Base-by-base conservation (phyloP, 2,329 filamentous ascomycete species). In the Sporothrix phasma region DNA sequence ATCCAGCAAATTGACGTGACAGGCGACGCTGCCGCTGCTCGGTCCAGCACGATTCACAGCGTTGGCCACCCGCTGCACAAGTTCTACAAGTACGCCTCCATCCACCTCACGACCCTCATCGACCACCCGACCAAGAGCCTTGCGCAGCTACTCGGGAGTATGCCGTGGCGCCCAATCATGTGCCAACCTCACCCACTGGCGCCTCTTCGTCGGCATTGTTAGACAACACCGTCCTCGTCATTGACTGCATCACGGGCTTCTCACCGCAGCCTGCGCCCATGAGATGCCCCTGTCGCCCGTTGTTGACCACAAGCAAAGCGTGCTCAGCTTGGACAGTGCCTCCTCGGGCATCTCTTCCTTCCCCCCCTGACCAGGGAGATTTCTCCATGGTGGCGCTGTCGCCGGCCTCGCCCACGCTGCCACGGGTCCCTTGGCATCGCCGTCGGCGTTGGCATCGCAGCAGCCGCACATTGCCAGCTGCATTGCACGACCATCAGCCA, bases 1-100 rank as follows among this genome's bases (percentile, higher is more conserved):
- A 83, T 84, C 61, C 81, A 81, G 69, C 80, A 84, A 65, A 80
- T 81, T 63, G 81, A 84, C 66, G 75, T 84, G 17, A 78, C 76
- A 11, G 81, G 79, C 0, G 74, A 74, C 15, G 76, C 39, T 11
- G 56, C 73, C 60, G 71, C 76, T 29, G 79, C 77, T 62, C 79
- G 77, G 68, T 73, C 75, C 39, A 79, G 76, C 61, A 75, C 77
- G 61, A 77, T 81, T 51, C 76, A 80, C 63, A 76, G 78, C 51
- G 80, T 77, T 66, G 84, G 84, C 10, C 85, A 88, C 64, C 84
- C 84, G 0, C 74, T 88, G 10, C 85, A 88, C 71, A 86, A 86
- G 68, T 83, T 75, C 64, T 88, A 81, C 71, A 83, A 80, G 13
- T 87, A 85, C 69, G 81, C 79, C 7, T 77, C 82, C 19, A 79